These are phyloP conservation scores for Talaromyces stipitatus DNA, from an alignment of 495 filamentous ascomycete genomes.

Conservation along the genomic window DNA sequence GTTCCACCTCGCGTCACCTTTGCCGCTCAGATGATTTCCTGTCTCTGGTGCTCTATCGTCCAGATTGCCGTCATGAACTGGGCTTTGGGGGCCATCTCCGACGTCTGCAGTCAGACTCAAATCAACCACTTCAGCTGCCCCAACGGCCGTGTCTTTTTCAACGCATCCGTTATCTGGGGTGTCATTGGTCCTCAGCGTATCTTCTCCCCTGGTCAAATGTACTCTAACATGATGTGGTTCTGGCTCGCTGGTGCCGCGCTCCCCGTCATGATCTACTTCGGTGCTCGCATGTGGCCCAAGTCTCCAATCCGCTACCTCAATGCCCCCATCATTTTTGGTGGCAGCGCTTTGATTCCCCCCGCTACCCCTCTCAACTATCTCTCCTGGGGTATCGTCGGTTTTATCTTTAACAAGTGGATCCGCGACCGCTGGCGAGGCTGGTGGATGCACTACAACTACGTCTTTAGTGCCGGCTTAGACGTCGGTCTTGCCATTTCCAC, in stretches of 20 bases:
- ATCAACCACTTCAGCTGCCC: slow-evolving; percentile 52
- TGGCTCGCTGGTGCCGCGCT: slow-evolving; percentile 42
- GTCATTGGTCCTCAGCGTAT: slow-evolving; percentile 44
- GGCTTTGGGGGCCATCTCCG: slow-evolving; percentile 46
- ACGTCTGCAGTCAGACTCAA: slow-evolving; percentile 43
- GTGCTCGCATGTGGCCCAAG: slow-evolving; percentile 36
- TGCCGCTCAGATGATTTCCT: slow-evolving; percentile 46
- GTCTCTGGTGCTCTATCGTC: slow-evolving; percentile 50
- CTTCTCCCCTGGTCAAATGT: slow-evolving; percentile 42
- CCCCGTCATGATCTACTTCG: slow-evolving; percentile 39
- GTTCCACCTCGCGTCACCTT: slow-evolving; percentile 55
- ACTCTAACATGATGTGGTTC: slow-evolving; percentile 39
- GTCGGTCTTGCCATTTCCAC: slow-evolving; percentile 58
- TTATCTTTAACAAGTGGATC: slow-evolving; percentile 59
- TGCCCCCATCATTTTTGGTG: slow-evolving; percentile 43
- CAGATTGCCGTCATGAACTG: slow-evolving; percentile 56
- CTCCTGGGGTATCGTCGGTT: slow-evolving; percentile 61
- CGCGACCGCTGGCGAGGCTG: slow-evolving; percentile 55
- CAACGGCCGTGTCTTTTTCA: slow-evolving; percentile 55
- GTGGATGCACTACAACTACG: slow-evolving; percentile 77
- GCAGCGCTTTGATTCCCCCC: slow-evolving; percentile 38
- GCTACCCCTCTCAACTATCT: slow-evolving; percentile 48
- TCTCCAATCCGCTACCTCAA: slow-evolving; percentile 33
- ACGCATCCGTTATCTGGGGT: slow-evolving; percentile 49
- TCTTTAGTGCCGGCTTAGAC: slow-evolving; percentile 65